Conservation (phyloP, 805 yeast species). For the Naumovozyma baii region DNA sequence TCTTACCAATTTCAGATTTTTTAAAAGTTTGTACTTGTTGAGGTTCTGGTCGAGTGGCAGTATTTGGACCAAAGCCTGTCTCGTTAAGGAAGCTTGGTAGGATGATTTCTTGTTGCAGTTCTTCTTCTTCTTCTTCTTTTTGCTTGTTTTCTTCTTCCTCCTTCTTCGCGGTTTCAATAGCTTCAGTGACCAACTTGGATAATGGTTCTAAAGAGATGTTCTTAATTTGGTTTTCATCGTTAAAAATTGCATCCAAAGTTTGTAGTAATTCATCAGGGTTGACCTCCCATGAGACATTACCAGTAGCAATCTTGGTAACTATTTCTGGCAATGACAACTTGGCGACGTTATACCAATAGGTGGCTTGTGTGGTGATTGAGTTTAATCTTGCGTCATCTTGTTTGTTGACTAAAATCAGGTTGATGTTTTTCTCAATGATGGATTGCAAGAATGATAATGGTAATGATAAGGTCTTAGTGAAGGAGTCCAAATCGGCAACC, state of each 20-base stretch:
- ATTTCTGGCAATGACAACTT: slow-evolving; percentile 48
- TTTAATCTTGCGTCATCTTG: slow-evolving; percentile 47
- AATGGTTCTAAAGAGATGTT: not conserved
- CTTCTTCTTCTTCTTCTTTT: slow-evolving; percentile 4
- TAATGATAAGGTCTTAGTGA: slow-evolving; percentile 39
- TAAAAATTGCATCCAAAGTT: not conserved
- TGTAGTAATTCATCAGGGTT: not conserved
- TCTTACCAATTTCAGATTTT: slow-evolving; percentile 50
- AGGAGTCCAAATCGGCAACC: slow-evolving; percentile 33
- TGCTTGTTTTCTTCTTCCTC: not conserved
- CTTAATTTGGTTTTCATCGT: not conserved
- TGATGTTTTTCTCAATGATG: slow-evolving; percentile 43
- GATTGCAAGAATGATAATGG: slow-evolving; percentile 44
- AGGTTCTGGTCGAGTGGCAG: slow-evolving; percentile 36
- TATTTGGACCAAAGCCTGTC: slow-evolving; percentile 56
- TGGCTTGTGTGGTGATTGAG: slow-evolving; percentile 66
- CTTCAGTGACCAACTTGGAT: not conserved
- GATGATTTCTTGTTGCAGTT: slow-evolving; percentile 21
- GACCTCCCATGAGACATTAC: not conserved
- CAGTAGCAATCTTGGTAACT: slow-evolving; percentile 31
- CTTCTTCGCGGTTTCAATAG: not conserved
- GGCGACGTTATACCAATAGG: slow-evolving; percentile 65
- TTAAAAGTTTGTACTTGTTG: slow-evolving; percentile 29
- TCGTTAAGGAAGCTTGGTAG: slow-evolving; percentile 51
- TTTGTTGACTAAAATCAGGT: slow-evolving; percentile 51